phyloP scores from a whole-genome alignment of 2,329 filamentous ascomycete genomes.

The Xylariaceae sp. region DNA sequence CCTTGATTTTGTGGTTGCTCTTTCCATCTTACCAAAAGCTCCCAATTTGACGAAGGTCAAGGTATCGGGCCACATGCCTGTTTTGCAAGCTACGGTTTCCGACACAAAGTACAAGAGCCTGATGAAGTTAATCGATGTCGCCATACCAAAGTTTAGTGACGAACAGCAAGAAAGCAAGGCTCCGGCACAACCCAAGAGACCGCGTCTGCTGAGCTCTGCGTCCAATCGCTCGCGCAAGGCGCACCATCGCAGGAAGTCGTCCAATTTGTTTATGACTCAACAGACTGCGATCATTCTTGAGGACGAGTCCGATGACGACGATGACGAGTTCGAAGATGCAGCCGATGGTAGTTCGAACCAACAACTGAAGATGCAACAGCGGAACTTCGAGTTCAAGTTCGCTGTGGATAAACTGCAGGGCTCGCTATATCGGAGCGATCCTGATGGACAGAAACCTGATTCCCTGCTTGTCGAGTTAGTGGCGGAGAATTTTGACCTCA shows the following conservation, averaged over 20 bases:
- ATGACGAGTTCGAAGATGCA: conserved; percentile 64
- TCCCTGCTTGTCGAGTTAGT: conserved; percentile 84
- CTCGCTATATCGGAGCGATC: conserved; percentile 83
- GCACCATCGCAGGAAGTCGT: conserved; percentile 56
- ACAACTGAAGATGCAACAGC: conserved; percentile 73
- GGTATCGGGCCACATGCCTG: conserved; percentile 85
- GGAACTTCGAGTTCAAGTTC: conserved; percentile 95
- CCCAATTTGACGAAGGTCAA: conserved; percentile 89
- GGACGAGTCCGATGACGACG: conserved; percentile 62
- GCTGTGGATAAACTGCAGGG: conserved; percentile 91
- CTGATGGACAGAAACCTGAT: conserved; percentile 71
- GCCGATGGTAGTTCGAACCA: conserved; percentile 51
- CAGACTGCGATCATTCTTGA: conserved; percentile 77
- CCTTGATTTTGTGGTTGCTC: conserved; percentile 93
- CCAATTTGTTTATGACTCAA: conserved; percentile 66
- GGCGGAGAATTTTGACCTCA: conserved; percentile 80
- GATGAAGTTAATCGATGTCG: conserved; percentile 94
- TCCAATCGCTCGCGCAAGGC: conserved; percentile 43
- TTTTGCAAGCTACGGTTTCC: conserved; percentile 86
- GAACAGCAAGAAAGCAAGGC: conserved; percentile 30
- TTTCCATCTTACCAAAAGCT: conserved; percentile 93
- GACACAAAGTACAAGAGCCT: conserved; percentile 95
- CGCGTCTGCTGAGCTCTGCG: conserved; percentile 41
- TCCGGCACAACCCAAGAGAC: conserved; percentile 33
- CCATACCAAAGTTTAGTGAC: conserved; percentile 75